phyloP scores from a whole-genome alignment of 2,329 filamentous ascomycete genomes.

The Fusarium illudens region DNA sequence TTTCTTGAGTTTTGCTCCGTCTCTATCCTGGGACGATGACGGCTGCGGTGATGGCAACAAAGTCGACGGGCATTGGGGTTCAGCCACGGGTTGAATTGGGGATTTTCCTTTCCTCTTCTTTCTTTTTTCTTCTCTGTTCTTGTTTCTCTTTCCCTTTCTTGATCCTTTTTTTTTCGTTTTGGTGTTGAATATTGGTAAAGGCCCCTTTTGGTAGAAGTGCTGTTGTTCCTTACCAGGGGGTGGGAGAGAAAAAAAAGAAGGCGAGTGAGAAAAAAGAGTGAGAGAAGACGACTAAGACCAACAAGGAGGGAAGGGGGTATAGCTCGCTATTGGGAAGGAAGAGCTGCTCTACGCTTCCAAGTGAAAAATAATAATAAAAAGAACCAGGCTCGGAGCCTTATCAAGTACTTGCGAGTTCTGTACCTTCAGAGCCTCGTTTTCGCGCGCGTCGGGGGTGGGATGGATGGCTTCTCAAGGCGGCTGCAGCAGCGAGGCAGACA shows the following conservation, averaged over 20 bases:
- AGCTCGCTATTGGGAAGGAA: background rate
- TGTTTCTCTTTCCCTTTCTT: background rate
- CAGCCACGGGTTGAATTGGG: background rate
- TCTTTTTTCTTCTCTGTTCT: background rate
- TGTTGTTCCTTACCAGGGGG: conserved; percentile 31
- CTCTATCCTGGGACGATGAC: conserved; percentile 35
- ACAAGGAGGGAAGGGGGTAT: background rate
- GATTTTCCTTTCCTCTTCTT: background rate
- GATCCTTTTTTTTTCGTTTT: background rate
- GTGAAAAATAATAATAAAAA: too few species aligned
- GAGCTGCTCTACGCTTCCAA: background rate
- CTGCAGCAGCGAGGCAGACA: conserved; percentile 21
- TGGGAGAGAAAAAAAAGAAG: too few species aligned
- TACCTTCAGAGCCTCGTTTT: conserved; percentile 23
- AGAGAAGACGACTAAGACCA: background rate
- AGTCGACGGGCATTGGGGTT: conserved; percentile 26
- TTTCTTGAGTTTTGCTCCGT: conserved; percentile 3
- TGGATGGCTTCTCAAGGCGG: conserved; percentile 10
- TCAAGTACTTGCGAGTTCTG: conserved; percentile 14
- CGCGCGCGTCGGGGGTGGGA: background rate
- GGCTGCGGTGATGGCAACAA: conserved; percentile 24
- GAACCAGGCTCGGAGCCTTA: conserved; percentile 19
- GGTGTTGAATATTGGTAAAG: background rate
- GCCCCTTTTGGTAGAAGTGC: conserved; percentile 27
- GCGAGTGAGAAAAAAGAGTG: conserved; percentile 1